Evolutionary conservation across 169 alveolate species (phyloP), one percentile per base, ranked within the genome.

Genomic region (Eimeria sp.): DNA sequence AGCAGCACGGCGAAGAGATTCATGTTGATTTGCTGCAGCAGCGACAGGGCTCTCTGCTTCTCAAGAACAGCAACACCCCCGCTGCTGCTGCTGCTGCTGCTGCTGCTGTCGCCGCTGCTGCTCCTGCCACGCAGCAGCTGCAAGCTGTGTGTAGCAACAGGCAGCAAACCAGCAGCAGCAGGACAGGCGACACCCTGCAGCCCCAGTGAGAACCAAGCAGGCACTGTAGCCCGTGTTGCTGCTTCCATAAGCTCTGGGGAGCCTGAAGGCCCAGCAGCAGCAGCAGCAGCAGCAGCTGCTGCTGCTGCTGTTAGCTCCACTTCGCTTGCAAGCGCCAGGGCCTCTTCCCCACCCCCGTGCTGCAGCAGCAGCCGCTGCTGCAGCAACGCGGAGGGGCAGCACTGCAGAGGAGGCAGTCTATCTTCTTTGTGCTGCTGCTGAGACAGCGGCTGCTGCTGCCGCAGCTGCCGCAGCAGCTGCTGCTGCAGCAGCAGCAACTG

Each of bases 291-390:
- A 14, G 91, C 91, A 23, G 91, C 91, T 43, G 91, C 78, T 33
- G 91, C 91, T 85, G 91, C 91, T 37, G 91, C 91, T 85, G 91
- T 85, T 27, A 62, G 91, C 52, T 85, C 91, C 43, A 85, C 62
- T 37, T 85, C 91, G 46, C 20, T 85, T 6, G 78, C 91, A 33
- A 85, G 91, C 10, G 56, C 91, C 10, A 56, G 91, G 49, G 91
- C 91, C 91, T 85, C 91, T n/a, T 85, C 91, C n/a, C 62, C 76
- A 49, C 66, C 91, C 91, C 91, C 91, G 30, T 85, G 91, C 91
- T 85, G 80, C 80, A 85, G 91, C 78, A 85, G 68, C 56, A 85
- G 91, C 80, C 91, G 77, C 78, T 85, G 91, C 33, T 62, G 91
- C 91, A 85, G 16, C 78, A 85, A 20, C 68, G 54, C 60, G 8